These are phyloP conservation scores for Colletotrichum higginsianum DNA, from an alignment of 2,329 filamentous ascomycete species.

Conservation along the genomic window DNA sequence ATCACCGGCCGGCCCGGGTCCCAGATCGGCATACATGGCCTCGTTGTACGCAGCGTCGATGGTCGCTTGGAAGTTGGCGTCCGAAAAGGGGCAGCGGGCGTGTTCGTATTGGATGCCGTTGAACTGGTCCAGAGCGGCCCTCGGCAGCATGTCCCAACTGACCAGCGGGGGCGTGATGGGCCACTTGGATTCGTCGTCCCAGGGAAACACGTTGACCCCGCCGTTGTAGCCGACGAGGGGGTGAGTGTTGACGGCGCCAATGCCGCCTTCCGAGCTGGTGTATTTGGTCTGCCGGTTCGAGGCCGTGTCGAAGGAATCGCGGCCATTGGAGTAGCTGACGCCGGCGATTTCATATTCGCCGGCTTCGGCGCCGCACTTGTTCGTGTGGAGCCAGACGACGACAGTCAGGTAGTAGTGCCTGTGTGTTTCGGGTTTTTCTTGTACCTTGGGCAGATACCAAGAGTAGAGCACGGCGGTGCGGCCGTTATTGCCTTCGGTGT, in stretches of 20 bases:
- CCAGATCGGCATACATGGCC: conserved; percentile 1
- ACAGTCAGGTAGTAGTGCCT: conserved; percentile 21
- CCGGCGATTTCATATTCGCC: conserved; percentile 1
- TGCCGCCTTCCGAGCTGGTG: conserved; percentile 3
- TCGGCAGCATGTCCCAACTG: conserved; percentile 13
- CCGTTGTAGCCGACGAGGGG: conserved; percentile 12
- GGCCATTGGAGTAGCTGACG: conserved; percentile 16
- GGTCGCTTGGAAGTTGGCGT: conserved; percentile 8
- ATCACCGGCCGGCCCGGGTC: background rate
- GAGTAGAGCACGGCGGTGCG: conserved; percentile 13
- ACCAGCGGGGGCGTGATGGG: conserved; percentile 12
- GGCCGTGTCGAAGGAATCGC: background rate
- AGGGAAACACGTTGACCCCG: background rate
- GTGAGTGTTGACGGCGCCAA: background rate
- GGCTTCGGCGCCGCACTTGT: background rate
- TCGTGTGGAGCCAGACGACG: conserved; percentile 21
- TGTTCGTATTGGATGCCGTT: background rate
- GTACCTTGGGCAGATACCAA: conserved; percentile 29
- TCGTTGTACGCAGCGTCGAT: conserved; percentile 6
- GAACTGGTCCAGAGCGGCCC: background rate
- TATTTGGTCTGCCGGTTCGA: background rate
- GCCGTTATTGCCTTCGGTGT: background rate
- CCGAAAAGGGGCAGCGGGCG: conserved; percentile 7
- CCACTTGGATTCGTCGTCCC: background rate
- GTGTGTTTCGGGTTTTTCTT: background rate